Percentiles rank a stretch among this genome's conserved stretches.
These are phyloP conservation scores for Arthrobotrys entomopaga DNA, from an alignment of 2,329 filamentous ascomycete genomes.

Conservation along the genomic window DNA sequence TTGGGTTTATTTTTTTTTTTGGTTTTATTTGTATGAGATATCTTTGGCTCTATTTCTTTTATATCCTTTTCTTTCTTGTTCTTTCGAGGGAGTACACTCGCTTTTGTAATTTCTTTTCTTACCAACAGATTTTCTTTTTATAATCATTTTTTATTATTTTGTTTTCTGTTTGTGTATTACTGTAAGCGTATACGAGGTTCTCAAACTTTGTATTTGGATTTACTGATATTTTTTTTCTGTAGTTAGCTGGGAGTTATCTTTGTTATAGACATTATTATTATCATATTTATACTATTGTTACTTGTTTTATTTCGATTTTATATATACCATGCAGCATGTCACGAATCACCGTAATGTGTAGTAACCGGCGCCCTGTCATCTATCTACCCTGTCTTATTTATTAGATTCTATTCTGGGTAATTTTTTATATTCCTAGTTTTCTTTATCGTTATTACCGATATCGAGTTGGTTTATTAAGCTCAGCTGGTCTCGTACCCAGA, in stretches of 20 bases:
- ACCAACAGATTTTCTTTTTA: not conserved
- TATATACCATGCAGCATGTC: no score
- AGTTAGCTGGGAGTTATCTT: conserved; percentile 10
- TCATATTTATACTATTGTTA: not conserved
- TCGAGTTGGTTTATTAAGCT: no score
- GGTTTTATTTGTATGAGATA: conserved; percentile 16
- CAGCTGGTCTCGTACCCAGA: no score
- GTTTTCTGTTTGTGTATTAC: not conserved
- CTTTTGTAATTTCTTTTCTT: not conserved
- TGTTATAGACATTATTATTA: not conserved
- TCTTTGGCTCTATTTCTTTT: conserved; percentile 3
- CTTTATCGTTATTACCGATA: no score
- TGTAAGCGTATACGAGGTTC: conserved; percentile 24
- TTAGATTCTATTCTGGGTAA: not conserved
- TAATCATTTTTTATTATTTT: conserved; percentile 1
- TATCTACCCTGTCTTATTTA: not conserved
- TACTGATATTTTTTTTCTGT: no score
- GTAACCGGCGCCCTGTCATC: not conserved
- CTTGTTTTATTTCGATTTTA: not conserved
- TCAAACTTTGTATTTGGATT: conserved; percentile 23
- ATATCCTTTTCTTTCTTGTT: conserved; percentile 16
- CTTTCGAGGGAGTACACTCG: conserved; percentile 11
- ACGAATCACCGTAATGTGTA: conserved; percentile 34
- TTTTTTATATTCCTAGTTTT: no score
- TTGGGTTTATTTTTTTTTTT: conserved; percentile 11